Evolutionary conservation across 2,329 filamentous ascomycete species (phyloP), one percentile per base, ranked within the genome.

Genomic region (Hymenoscyphus salicellus): DNA sequence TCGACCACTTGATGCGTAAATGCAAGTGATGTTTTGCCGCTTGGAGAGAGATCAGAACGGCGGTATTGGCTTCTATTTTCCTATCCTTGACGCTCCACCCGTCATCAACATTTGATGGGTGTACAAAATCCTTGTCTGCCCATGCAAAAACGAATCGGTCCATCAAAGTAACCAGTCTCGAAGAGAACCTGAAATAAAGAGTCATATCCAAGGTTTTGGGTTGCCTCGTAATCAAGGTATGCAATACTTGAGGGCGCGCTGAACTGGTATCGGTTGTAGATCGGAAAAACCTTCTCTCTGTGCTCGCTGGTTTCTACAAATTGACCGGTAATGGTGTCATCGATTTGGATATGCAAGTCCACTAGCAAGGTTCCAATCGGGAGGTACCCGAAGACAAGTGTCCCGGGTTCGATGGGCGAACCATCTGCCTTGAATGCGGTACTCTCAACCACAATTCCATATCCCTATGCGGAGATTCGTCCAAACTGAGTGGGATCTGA

Each of bases 401-500:
- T 70, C 23, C 66, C 70, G 11, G 64, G 62, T 46, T 63, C 11
- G 49, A 72, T 56, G 55, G 43, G 17, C 11, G 46, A 55, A 46
- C 46, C 41, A 32, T 61, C 30, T 17, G 26, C 32, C 26, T 43
- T 57, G 4, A 66, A 46, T 46, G 64, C 60, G 32, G 60, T 73
- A 49, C 71, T 73, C 59, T 72, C 71, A 43, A 65, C 63, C 5
- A 73, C 69, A 30, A 60, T 59, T 3, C 68, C 70, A 60, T 67
- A 72, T 7, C 71, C 71, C 70, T 70, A 74, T 28, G 65, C 66
- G 36, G 72, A 73, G n/a, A 74, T 73, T 10, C 71, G 64, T 55
- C 70, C 69, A 32, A 66, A 73, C n/a, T 69, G 66, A 8, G 38
- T 59, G 1, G 69, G 49, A 64, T 73, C 68, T 11, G 68, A 63